These are phyloP conservation scores for Suhomyces faveliae DNA, from an alignment of 805 yeast genomes.

Conservation along the genomic window DNA sequence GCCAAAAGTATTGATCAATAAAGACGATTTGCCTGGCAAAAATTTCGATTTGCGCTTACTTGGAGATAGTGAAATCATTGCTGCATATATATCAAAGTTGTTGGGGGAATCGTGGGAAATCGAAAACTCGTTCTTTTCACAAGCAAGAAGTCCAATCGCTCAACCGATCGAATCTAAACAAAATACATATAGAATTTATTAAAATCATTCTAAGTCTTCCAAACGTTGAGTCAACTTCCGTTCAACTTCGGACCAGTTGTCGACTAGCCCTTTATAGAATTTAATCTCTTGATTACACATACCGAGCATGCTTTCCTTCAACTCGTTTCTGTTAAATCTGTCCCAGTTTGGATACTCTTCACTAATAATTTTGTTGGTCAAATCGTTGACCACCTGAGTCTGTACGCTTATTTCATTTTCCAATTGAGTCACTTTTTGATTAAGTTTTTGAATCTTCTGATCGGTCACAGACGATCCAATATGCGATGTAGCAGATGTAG, in stretches of 20 bases:
- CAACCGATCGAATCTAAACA: neutral
- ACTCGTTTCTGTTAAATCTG: constrained; percentile 71
- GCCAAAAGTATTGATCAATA: constrained; percentile 41
- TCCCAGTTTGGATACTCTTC: constrained; percentile 70
- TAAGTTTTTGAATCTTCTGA: constrained; percentile 41
- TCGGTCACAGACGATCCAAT: constrained; percentile 44
- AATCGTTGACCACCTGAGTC: constrained; percentile 44
- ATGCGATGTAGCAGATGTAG: constrained; percentile 45
- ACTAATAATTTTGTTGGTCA: constrained; percentile 45
- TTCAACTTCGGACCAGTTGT: constrained; percentile 68
- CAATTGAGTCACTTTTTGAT: constrained; percentile 40
- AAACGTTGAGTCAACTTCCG: constrained; percentile 13
- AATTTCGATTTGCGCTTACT: constrained; percentile 39
- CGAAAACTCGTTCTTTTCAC: constrained; percentile 13
- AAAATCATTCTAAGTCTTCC: constrained; percentile 9
- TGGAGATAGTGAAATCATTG: constrained; percentile 43
- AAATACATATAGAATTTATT: neutral
- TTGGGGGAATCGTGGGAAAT: constrained; percentile 30
- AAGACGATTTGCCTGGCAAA: constrained; percentile 34
- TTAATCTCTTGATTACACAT: constrained; percentile 74
- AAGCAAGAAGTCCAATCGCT: neutral
- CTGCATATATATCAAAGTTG: constrained; percentile 29
- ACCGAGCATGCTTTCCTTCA: constrained; percentile 66
- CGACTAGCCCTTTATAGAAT: constrained; percentile 66
- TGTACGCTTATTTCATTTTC: constrained; percentile 47